phyloP scores from a whole-genome alignment of 352 stramenopile genomes.

The Globisporangium paddicum region DNA sequence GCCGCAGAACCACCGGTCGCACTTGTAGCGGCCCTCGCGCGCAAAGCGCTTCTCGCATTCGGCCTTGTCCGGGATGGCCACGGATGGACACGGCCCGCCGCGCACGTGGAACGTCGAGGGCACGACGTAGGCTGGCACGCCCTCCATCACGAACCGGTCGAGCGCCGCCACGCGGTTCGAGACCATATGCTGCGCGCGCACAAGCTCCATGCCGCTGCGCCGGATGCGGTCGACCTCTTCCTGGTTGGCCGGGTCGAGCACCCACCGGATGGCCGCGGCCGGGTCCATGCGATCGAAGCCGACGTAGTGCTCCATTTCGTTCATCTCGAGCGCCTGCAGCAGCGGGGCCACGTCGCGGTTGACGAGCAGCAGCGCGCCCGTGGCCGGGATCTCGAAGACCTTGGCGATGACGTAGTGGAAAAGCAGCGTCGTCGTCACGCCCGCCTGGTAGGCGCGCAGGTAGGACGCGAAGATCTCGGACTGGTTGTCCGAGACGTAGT shows the following conservation, averaged over 20 bases:
- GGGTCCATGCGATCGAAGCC: slow-evolving; percentile 54
- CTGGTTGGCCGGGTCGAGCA: slow-evolving; percentile 41
- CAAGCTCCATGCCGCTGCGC: slow-evolving; percentile 42
- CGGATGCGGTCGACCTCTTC: slow-evolving; percentile 57
- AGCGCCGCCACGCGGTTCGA: slow-evolving; percentile 53
- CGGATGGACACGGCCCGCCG: slow-evolving; percentile 48
- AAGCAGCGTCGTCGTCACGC: slow-evolving; percentile 67
- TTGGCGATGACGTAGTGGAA: slow-evolving; percentile 78
- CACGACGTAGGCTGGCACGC: slow-evolving; percentile 39
- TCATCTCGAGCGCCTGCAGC: slow-evolving; percentile 45
- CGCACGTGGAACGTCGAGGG: slow-evolving; percentile 26
- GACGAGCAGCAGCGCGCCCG: slow-evolving; percentile 54
- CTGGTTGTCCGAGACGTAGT: slow-evolving; percentile 59
- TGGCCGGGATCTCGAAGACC: slow-evolving; percentile 79
- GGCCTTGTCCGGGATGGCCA: slow-evolving; percentile 35
- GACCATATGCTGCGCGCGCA: slow-evolving; percentile 55
- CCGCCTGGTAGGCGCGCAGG: slow-evolving; percentile 61
- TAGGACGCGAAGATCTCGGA: slow-evolving; percentile 63
- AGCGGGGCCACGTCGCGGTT: slow-evolving; percentile 58
- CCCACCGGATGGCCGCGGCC: slow-evolving; percentile 40
- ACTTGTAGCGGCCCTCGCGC: slow-evolving; percentile 64
- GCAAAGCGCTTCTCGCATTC: slow-evolving; percentile 42
- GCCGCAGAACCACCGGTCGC: slow-evolving; percentile 72
- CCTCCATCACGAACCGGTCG: slow-evolving; percentile 53
- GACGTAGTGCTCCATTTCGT: slow-evolving; percentile 59